Evolutionary conservation across 2,329 filamentous ascomycete species (phyloP), one percentile per base, ranked within the genome.

Genomic region (Penicillium sp.): DNA sequence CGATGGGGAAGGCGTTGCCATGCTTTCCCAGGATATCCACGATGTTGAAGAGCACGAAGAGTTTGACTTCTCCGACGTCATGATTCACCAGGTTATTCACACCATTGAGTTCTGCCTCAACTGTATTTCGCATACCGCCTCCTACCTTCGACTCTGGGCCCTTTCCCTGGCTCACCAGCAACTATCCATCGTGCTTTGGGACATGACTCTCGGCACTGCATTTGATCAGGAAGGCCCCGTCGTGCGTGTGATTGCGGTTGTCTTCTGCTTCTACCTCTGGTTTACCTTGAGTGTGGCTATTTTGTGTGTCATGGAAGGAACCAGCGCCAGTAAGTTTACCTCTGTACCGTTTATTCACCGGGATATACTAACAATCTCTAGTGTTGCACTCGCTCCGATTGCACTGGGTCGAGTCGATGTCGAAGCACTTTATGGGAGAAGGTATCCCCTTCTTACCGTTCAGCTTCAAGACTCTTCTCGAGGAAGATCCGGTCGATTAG

Each of bases 71-170:
- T 82, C 86, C 50, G 93, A 98, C 69, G 81, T 89, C 54, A 96
- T 98, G 89, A 98, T 98, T 65, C 93, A 98, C 73, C 93, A 98
- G 70, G 82, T 96, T 67, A 98, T 98, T 64, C 94, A 97, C 75
- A 97, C 91, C 14, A 97, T 97, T 63, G 89, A 98, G 78, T 98
- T 98, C 76, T 98, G 93, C 68, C 79, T 98, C 61, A 98, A 98
- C 77, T 97, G 91, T 69, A 91, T 98, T 54, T 98, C 93, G 24
- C 93, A 98, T 74, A 98, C 94, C 4, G 93, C 93, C 4, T 98
- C 93, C 1, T 98, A 98, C 72, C 86, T 98, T 39, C 93, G 93
- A 77, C 86, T 98, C 36, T 98, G 93, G 93, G 93, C 93, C 26
- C 72, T 98, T 60, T 98, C 93, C 1, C 84, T 98, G 50, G 93